Evolutionary conservation across 2,329 filamentous ascomycete species (phyloP).

Genomic region (Keithomyces neogunnii): DNA sequence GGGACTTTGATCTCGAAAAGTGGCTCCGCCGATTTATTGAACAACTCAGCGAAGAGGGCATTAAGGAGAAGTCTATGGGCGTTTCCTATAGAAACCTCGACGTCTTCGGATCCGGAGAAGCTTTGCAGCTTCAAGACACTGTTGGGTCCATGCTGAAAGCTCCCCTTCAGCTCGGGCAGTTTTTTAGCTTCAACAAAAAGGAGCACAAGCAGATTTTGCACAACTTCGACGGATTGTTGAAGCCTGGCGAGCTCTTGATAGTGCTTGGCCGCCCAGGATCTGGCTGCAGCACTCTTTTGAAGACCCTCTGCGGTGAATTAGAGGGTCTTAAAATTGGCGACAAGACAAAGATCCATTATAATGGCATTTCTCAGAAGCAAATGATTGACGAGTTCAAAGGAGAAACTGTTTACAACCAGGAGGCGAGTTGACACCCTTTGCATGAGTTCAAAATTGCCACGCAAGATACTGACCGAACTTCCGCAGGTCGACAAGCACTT

Average conservation of each 20-base stretch:
- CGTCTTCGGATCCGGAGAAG: constrained; percentile 58
- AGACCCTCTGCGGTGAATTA: constrained; percentile 51
- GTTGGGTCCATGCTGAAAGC: constrained; percentile 50
- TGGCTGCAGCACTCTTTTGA: constrained; percentile 57
- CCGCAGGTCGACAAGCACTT: constrained; percentile 60
- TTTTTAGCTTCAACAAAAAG: constrained; percentile 38
- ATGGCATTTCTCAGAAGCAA: constrained; percentile 44
- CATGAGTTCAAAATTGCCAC: not conserved
- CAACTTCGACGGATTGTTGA: constrained; percentile 55
- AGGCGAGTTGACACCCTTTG: constrained; percentile 29
- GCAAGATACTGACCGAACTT: not conserved
- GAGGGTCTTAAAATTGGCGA: constrained; percentile 47
- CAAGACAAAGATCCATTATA: constrained; percentile 49
- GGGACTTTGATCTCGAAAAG: constrained; percentile 31
- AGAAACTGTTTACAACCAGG: constrained; percentile 67
- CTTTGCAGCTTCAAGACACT: constrained; percentile 60
- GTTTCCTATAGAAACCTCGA: constrained; percentile 57
- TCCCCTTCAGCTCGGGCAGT: constrained; percentile 49
- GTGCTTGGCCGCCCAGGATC: constrained; percentile 60
- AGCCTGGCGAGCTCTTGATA: constrained; percentile 57
- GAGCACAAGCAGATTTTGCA: constrained; percentile 51
- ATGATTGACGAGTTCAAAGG: constrained; percentile 55
- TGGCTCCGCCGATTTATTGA: constrained; percentile 32
- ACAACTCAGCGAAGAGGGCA: constrained; percentile 44
- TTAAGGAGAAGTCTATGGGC: constrained; percentile 45